Conservation (phyloP, 176 grass and related monocot genomes). For the Rhynchospora tenuis region DNA sequence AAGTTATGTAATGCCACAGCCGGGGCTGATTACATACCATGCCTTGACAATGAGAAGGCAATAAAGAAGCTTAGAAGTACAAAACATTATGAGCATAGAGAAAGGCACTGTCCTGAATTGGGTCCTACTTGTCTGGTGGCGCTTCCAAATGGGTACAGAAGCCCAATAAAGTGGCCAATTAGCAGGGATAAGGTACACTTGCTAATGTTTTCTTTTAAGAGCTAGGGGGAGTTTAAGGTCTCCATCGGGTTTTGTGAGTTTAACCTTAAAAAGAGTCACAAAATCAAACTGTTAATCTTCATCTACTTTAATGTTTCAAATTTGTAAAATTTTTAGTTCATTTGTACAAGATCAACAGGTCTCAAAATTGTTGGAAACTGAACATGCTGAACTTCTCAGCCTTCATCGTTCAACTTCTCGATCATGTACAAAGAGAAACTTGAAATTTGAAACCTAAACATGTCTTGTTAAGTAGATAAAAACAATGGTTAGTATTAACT, state of each 20-base stretch:
- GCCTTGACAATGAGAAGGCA: conserved; percentile 70
- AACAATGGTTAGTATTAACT: neutral
- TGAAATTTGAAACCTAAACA: neutral
- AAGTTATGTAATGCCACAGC: conserved; percentile 53
- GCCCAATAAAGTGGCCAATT: conserved; percentile 53
- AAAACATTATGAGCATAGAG: conserved; percentile 83
- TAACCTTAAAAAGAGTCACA: neutral
- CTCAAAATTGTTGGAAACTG: neutral
- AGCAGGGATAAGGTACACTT: conserved; percentile 63
- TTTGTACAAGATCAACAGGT: neutral
- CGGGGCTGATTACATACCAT: conserved; percentile 70
- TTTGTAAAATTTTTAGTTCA: neutral
- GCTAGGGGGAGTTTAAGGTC: neutral
- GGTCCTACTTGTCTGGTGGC: conserved; percentile 57
- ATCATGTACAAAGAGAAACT: neutral
- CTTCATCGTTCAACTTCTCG: neutral
- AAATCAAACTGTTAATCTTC: neutral
- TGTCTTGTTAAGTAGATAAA: neutral
- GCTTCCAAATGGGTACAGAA: conserved; percentile 49
- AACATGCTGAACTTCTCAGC: neutral
- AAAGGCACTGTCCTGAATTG: conserved; percentile 63
- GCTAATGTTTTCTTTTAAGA: neutral
- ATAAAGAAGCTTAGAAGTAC: conserved; percentile 63
- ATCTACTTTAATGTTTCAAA: neutral
- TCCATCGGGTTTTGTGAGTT: neutral